A percentile compares a stretch with the other conserved stretches of the same genome.
These are phyloP conservation scores for Cordyceps cicadae DNA, from an alignment of 2,329 filamentous ascomycete species.

Conservation along the genomic window DNA sequence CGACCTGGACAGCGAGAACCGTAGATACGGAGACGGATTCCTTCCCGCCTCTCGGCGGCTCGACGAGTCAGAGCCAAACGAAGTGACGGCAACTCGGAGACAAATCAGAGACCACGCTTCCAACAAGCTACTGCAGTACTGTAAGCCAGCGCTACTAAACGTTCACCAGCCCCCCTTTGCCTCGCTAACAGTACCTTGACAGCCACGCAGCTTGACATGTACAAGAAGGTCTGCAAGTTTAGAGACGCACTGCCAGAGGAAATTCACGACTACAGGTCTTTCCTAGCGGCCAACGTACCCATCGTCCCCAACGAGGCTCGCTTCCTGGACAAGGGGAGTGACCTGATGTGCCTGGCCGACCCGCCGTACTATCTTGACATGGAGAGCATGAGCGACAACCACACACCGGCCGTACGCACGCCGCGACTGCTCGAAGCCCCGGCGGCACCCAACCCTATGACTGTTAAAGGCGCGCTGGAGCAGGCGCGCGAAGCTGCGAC, in stretches of 20 bases:
- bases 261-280: conserved; percentile 40
- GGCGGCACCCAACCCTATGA: background rate
- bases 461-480: background rate
- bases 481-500: background rate
- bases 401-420: background rate
- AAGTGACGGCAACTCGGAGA: conserved; percentile 52
- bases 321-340: conserved; percentile 48
- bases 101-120: conserved; percentile 55
- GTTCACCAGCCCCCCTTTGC: background rate
- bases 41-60: conserved; percentile 52
- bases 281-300: conserved; percentile 44
- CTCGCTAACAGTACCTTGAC: conserved; percentile 28
- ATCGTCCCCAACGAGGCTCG: conserved; percentile 51
- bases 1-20: conserved; percentile 41
- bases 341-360: conserved; percentile 39
- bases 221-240: background rate
- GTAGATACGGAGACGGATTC: conserved; percentile 34
- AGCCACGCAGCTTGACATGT: conserved; percentile 24
- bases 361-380: background rate
- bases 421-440: background rate
- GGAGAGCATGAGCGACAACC: background rate
- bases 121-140: conserved; percentile 60
- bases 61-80: conserved; percentile 45
- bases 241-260: background rate
- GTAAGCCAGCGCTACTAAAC: conserved; percentile 32